Conservation (phyloP, 2,329 filamentous ascomycete genomes). For the Talaromyces sp. region DNA sequence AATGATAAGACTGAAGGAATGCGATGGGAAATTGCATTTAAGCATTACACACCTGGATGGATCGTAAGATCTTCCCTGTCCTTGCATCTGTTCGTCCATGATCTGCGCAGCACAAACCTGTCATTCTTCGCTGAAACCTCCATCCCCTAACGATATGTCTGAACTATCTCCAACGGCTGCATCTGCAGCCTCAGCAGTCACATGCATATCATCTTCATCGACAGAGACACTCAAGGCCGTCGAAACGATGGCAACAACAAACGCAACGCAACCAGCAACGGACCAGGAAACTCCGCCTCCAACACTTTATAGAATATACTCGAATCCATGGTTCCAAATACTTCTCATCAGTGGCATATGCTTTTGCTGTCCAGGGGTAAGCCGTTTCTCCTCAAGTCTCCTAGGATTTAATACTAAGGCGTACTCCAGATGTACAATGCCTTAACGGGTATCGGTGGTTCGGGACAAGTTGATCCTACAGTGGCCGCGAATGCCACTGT, state of each 20-base stretch:
- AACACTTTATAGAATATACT: neutral
- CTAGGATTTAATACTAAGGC: neutral
- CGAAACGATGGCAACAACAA: neutral
- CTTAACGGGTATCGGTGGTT: slow-evolving; percentile 33
- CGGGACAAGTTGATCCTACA: slow-evolving; percentile 35
- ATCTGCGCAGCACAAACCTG: neutral
- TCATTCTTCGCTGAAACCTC: neutral
- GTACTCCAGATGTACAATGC: slow-evolving; percentile 36
- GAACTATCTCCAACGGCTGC: slow-evolving; percentile 7
- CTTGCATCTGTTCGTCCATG: neutral
- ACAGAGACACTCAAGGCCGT: neutral
- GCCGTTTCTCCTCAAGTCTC: slow-evolving; percentile 12
- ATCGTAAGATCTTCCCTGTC: neutral
- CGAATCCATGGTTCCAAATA: slow-evolving; percentile 36
- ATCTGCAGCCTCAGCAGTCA: slow-evolving; percentile 6
- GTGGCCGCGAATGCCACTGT: slow-evolving; percentile 37
- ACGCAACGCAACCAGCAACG: neutral
- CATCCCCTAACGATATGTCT: neutral
- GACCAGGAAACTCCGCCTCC: neutral
- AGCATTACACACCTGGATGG: neutral
- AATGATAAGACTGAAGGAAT: neutral
- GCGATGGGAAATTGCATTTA: neutral
- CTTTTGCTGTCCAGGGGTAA: slow-evolving; percentile 39
- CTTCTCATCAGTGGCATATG: slow-evolving; percentile 39
- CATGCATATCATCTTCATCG: slow-evolving; percentile 4